Evolutionary conservation across 148 eudicot species (phyloP).

Genomic region (Dysphania ambrosioides): DNA sequence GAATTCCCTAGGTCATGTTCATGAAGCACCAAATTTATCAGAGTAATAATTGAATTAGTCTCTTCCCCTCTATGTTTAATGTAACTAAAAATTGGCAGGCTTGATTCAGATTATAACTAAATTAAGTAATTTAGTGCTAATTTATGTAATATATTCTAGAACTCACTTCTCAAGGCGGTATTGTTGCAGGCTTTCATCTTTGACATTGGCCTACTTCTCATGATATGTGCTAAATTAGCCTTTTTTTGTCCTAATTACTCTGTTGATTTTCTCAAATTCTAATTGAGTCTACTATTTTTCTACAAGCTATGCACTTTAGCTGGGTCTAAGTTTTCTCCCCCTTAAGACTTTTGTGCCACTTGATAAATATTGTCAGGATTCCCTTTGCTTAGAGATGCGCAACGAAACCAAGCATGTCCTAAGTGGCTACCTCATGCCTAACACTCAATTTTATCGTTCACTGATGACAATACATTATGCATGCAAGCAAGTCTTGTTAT

Average conservation of each 20-base stretch:
- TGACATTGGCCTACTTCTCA: neutral
- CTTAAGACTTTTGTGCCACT: too few species aligned
- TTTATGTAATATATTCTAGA: neutral
- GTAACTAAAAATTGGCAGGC: neutral
- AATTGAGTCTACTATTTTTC: too few species aligned
- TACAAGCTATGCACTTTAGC: too few species aligned
- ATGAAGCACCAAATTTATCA: neutral
- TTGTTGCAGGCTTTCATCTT: neutral
- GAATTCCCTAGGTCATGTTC: constrained; percentile 43
- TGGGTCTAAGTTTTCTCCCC: too few species aligned
- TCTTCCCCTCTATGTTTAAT: constrained; percentile 1
- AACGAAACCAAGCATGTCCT: too few species aligned
- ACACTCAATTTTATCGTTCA: too few species aligned
- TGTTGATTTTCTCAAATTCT: too few species aligned
- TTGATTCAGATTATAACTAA: constrained; percentile 13
- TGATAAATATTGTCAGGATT: too few species aligned
- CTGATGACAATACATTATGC: too few species aligned
- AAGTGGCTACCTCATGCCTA: too few species aligned
- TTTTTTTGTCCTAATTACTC: neutral
- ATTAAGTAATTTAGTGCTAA: neutral
- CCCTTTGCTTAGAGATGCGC: too few species aligned
- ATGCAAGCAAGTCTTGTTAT: too few species aligned
- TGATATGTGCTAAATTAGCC: neutral
- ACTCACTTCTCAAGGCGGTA: neutral
- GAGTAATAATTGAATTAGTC: constrained; percentile 7